Percentiles rank a stretch among this genome's conserved stretches.
Conservation (phyloP, 768 basidiomycete species). For the Agaricus sinodeliciosus region DNA sequence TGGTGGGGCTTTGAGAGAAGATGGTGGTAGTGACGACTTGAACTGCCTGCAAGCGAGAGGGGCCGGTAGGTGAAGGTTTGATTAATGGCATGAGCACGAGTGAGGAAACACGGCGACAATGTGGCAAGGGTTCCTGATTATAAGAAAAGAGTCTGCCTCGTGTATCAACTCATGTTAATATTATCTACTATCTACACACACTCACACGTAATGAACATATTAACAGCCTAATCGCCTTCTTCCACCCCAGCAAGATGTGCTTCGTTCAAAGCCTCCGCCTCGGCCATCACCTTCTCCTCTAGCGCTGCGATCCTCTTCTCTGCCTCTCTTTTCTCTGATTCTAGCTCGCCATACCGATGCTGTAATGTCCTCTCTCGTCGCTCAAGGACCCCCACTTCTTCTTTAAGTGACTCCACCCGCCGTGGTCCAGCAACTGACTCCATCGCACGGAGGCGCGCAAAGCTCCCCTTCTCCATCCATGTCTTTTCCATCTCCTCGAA, state of each 20-base stretch:
- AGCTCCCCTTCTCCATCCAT: constrained; percentile 73
- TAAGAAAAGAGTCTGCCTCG: constrained; percentile 10
- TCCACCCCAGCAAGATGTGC: constrained; percentile 66
- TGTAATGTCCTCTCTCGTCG: constrained; percentile 74
- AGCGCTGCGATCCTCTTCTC: constrained; percentile 51
- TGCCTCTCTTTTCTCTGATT: constrained; percentile 57
- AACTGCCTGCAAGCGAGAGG: neutral
- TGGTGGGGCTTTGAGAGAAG: constrained; percentile 1
- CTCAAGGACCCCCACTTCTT: constrained; percentile 82
- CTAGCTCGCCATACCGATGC: constrained; percentile 77
- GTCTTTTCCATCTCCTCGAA: constrained; percentile 66
- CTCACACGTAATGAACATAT: neutral
- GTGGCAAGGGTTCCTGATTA: neutral
- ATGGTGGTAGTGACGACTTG: constrained; percentile 13
- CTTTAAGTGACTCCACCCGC: constrained; percentile 69
- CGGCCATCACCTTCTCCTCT: constrained; percentile 84
- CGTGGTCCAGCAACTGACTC: constrained; percentile 76
- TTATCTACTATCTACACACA: constrained; percentile 3
- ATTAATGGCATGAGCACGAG: constrained; percentile 10
- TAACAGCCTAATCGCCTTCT: constrained; percentile 9
- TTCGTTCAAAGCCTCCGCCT: constrained; percentile 79
- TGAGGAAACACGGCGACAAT: constrained; percentile 5
- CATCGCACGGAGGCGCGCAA: constrained; percentile 60
- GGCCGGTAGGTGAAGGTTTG: neutral
- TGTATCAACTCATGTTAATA: constrained; percentile 6